Evolutionary conservation across 352 stramenopile species (phyloP).

Genomic region (Phytopythium helicoides): DNA sequence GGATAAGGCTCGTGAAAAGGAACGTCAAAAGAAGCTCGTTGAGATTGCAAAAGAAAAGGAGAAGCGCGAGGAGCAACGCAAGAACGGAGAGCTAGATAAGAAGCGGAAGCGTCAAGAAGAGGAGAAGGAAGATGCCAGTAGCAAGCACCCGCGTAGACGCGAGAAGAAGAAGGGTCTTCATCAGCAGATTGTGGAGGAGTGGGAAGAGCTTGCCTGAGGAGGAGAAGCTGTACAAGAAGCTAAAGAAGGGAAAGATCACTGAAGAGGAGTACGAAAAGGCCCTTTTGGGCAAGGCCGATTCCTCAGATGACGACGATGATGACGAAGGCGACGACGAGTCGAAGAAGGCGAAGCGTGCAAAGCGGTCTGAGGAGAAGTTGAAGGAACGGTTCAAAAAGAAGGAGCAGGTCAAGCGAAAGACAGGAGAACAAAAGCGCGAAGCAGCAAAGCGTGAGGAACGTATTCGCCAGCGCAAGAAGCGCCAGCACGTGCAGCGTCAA

Average conservation of each 20-base stretch:
- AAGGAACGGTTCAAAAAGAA: constrained; percentile 88
- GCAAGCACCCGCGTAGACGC: constrained; percentile 73
- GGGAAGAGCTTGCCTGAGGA: constrained; percentile 99
- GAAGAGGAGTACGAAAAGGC: constrained; percentile 91
- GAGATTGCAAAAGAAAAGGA: constrained; percentile 75
- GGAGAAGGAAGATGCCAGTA: constrained; percentile 57
- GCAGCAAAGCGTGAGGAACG: constrained; percentile 76
- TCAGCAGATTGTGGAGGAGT: constrained; percentile 98
- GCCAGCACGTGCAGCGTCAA: constrained; percentile 61
- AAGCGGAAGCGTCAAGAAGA: constrained; percentile 61
- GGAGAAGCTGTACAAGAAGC: constrained; percentile 95
- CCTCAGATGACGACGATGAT: constrained; percentile 31
- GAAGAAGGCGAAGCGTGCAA: constrained; percentile 50
- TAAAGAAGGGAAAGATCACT: constrained; percentile 97
- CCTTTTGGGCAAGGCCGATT: constrained; percentile 49
- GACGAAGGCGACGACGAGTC: constrained; percentile 36
- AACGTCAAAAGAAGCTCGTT: constrained; percentile 94
- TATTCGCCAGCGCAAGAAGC: constrained; percentile 82
- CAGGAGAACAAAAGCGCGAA: constrained; percentile 65
- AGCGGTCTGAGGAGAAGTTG: constrained; percentile 56
- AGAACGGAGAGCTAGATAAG: constrained; percentile 48
- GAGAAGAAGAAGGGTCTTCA: constrained; percentile 97
- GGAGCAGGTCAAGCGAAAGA: constrained; percentile 70
- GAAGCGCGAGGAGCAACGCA: constrained; percentile 51
- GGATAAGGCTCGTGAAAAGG: constrained; percentile 95